Percentiles rank a stretch among this genome's conserved stretches.
Evolutionary conservation across 192 early-diverging fungal species (phyloP).

Genomic region (Backusella psychrophila): DNA sequence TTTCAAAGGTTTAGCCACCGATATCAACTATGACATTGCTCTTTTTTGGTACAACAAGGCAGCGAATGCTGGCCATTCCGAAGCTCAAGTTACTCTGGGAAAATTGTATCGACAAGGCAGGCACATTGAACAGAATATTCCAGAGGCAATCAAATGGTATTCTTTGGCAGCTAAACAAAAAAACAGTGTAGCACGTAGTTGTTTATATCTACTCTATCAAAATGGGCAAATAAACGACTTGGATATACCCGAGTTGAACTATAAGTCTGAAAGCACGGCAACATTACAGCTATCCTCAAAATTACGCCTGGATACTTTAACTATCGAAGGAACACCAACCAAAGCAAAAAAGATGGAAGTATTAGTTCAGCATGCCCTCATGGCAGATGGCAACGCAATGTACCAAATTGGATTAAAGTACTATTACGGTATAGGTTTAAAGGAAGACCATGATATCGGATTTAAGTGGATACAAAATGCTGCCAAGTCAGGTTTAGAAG

Average conservation of each 20-base stretch:
- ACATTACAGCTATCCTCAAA: background rate
- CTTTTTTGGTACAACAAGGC: background rate
- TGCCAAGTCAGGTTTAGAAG: background rate
- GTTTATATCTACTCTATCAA: background rate
- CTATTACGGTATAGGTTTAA: background rate
- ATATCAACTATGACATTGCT: background rate
- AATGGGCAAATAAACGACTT: background rate
- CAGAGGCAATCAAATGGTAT: background rate
- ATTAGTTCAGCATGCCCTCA: background rate
- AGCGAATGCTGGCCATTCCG: background rate
- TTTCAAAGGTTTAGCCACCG: background rate
- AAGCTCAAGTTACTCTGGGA: background rate
- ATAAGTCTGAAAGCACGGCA: background rate
- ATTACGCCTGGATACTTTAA: background rate
- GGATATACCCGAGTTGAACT: background rate
- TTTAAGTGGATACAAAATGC: background rate
- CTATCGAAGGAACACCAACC: background rate
- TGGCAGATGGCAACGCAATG: background rate
- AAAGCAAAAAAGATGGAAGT: background rate
- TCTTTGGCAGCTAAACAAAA: background rate
- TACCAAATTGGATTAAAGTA: background rate
- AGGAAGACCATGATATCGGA: background rate
- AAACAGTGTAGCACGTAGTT: background rate
- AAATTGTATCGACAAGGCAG: background rate
- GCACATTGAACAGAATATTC: background rate